Conservation (phyloP, 352 stramenopile species). For the Pythium guiyangense region DNA sequence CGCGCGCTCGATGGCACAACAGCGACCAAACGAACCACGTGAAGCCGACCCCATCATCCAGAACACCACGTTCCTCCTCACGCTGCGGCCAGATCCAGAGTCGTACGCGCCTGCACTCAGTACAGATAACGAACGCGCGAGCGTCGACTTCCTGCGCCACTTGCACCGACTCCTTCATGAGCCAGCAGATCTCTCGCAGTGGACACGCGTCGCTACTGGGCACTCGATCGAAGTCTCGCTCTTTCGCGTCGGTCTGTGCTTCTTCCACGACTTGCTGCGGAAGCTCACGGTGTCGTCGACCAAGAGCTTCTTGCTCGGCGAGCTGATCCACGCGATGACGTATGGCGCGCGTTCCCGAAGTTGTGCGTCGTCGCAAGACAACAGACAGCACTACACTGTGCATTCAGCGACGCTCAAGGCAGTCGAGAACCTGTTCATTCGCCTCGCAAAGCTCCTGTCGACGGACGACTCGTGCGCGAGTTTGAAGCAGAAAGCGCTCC, state of each 20-base stretch:
- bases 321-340: slow-evolving; percentile 16
- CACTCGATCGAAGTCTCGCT: slow-evolving; percentile 18
- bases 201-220: slow-evolving; percentile 6
- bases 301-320: slow-evolving; percentile 33
- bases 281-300: slow-evolving; percentile 43
- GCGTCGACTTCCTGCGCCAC: not conserved
- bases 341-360: not conserved
- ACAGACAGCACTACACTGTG: not conserved
- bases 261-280: slow-evolving; percentile 47
- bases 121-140: not conserved
- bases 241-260: slow-evolving; percentile 26
- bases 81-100: not conserved
- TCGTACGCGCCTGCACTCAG: not conserved
- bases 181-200: not conserved
- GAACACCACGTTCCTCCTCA: slow-evolving; percentile 7
- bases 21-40: not conserved
- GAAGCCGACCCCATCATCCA: not conserved
- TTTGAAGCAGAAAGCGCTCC: slow-evolving; percentile 40
- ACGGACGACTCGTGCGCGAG: slow-evolving; percentile 28
- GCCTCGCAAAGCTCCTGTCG: slow-evolving; percentile 32
- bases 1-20: not conserved
- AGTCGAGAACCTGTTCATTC: slow-evolving; percentile 57
- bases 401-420: slow-evolving; percentile 9
- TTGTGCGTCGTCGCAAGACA: not conserved
- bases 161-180: slow-evolving; percentile 20